Evolutionary conservation across 306 rosid genomes (phyloP).

Genomic region (Citrullus colocynthis): DNA sequence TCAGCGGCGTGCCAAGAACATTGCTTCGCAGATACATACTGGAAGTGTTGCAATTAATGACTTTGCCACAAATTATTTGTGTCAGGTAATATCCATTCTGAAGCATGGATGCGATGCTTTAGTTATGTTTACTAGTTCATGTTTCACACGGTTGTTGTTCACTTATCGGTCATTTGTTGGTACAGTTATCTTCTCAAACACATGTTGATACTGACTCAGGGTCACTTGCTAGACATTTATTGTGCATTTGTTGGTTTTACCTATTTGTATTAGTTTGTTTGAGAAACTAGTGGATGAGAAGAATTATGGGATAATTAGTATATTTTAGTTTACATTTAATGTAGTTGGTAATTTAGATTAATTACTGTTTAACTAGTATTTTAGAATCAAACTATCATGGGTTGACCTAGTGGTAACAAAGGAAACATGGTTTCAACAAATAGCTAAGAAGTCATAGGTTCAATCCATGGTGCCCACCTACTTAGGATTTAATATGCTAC

Average conservation of each 20-base stretch:
- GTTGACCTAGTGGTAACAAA: too few relatives aligned
- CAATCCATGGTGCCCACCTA: too few relatives aligned
- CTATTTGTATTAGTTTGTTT: neutral
- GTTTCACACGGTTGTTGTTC: neutral
- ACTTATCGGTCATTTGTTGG: neutral
- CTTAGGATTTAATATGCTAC: too few relatives aligned
- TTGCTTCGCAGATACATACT: constrained; percentile 67
- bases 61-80: constrained; percentile 74
- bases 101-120: neutral
- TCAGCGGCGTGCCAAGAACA: constrained; percentile 57
- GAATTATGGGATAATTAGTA: neutral
- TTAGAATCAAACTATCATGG: too few relatives aligned
- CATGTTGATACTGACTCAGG: neutral
- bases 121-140: neutral
- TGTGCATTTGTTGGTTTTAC: neutral
- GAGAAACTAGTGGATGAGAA: neutral
- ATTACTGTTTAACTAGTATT: too few relatives aligned
- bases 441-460: too few relatives aligned
- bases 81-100: constrained; percentile 44
- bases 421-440: too few relatives aligned
- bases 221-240: neutral
- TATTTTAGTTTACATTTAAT: too few relatives aligned
- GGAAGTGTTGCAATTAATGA: constrained; percentile 76
- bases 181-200: neutral
- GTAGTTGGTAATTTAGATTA: too few relatives aligned